Evolutionary conservation across 2,329 filamentous ascomycete species (phyloP), one percentile per base, ranked within the genome.

Genomic region (Trichocomaceae sp.): DNA sequence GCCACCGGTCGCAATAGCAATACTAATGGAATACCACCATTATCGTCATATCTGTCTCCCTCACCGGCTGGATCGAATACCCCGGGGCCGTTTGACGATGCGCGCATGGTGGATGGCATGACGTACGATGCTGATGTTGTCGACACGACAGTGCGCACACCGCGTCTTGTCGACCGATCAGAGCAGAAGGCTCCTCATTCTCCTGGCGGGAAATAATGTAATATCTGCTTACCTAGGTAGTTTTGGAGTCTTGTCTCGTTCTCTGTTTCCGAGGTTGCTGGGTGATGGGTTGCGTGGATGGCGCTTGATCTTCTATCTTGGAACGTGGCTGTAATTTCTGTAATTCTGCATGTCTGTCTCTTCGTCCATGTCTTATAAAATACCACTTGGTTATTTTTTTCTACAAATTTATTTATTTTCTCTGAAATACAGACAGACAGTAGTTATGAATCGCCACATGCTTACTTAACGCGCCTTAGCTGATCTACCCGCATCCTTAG

Each of bases 61-160:
- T 68, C 67, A 1, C 64, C 64, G 5, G 64, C 68, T 6, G 70
- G 70, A 17, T 73, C 71, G 35, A 63, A 59, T 50, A 72, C 67
- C 62, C 78, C 55, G 0, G 71, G 71, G 69, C 77, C 23, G 70
- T 60, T 62, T 53, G 59, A 60, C 2, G 83, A 87, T 63, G 83
- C 83, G 17, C 79, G 81, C 50, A 83, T 85, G 77, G 74, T 87
- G 54, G 84, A 88, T 64, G 85, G 84, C 1, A 78, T 87, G 41
- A 81, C 83, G 2, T 85, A 85, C 62, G 77, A 81, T 35, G 68
- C 76, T 41, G 79, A 83, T 57, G 77, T 85, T 58, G 77, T 87
- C 22, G 85, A 88, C 68, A 87, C 83, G 2, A 85, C 84, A 1
- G 79, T 79, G 50, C 74, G 79, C 20, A 79, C 81, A 0, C 82